Base-by-base conservation (phyloP, 169 alveolate species). In the Plasmodium falciparum region DNA sequence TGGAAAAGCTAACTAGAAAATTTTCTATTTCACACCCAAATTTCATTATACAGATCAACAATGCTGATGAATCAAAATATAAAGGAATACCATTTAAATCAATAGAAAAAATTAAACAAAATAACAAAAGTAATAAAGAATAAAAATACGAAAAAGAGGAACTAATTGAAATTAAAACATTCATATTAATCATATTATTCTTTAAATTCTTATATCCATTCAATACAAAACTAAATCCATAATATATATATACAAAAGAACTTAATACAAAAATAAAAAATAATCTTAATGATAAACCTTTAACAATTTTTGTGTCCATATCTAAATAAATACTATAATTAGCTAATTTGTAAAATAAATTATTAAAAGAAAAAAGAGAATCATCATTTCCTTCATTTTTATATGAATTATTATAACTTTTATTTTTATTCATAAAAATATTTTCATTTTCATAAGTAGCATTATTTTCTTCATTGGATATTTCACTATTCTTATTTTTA, bases 101-200 rank as follows among this genome's bases (percentile, higher is more conserved):
- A 13, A 80, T 49, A 9, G 67, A 66, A 80, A 80, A 80, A 13
- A 80, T 15, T 61, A 80, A 49, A 24, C 90, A 80, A 47, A 69
- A 80, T 20, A 80, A 24, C 26, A 69, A 39, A 52, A 80, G 90
- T 26, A 80, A 72, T 5, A 80, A 62, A 7, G 90, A 80, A 52
- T 80, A 80, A 67, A 80, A 80, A 61, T 80, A 80, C 0, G 90
- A 80, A 80, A 80, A 80, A 20, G 90, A 80, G 33, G 90, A 80
- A 67, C 90, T 80, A 13, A 80, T 80, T 9, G 80, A 49, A 20
- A 80, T 69, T 67, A 80, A 80, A 56, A 66, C 90, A 52, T 80
- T 80, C 90, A 80, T 80, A 59, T 67, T 80, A 20, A 80, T 80
- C 56, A 80, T 80, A 24, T 63, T 63, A 62, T 80, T 80, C 73